A percentile compares a stretch with the other conserved stretches of the same genome.
Evolutionary conservation across 371 early-diverging fungal genomes (phyloP).

Genomic region (Mucor saturninus): DNA sequence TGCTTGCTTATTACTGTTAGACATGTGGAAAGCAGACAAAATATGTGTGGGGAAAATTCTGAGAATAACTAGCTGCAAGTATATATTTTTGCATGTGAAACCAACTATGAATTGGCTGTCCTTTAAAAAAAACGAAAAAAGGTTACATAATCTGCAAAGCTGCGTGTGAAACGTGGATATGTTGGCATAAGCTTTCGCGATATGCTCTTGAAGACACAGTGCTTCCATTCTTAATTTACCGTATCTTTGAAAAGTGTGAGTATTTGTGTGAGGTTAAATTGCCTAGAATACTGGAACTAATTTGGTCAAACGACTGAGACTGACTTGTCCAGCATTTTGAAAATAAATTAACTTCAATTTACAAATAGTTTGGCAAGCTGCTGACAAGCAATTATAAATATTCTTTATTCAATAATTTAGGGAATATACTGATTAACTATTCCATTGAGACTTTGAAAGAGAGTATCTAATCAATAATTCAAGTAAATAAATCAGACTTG

Average conservation of each 20-base stretch:
- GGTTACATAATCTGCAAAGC: too few relatives aligned
- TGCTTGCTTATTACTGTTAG: conserved; percentile 40
- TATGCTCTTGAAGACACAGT: not conserved
- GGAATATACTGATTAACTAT: not conserved
- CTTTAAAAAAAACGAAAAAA: too few relatives aligned
- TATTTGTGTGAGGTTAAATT: too few relatives aligned
- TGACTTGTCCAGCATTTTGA: not conserved
- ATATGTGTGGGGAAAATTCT: too few relatives aligned
- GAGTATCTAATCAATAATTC: too few relatives aligned
- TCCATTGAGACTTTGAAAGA: not conserved
- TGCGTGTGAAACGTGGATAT: too few relatives aligned
- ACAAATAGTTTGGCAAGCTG: not conserved
- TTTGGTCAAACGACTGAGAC: not conserved
- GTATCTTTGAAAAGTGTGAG: not conserved
- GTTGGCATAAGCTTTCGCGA: too few relatives aligned
- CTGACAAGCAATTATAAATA: conserved; percentile 4
- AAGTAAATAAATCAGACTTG: not conserved
- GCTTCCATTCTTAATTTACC: conserved; percentile 17
- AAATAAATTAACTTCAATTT: not conserved
- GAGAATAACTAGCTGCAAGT: too few relatives aligned
- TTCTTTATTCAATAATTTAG: conserved; percentile 11
- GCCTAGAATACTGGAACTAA: not conserved
- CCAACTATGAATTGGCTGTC: too few relatives aligned
- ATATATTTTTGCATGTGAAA: too few relatives aligned
- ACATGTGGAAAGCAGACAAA: conserved; percentile 2